Base-by-base conservation (phyloP, 2,329 filamentous ascomycete species). In the Alternaria arbusti region DNA sequence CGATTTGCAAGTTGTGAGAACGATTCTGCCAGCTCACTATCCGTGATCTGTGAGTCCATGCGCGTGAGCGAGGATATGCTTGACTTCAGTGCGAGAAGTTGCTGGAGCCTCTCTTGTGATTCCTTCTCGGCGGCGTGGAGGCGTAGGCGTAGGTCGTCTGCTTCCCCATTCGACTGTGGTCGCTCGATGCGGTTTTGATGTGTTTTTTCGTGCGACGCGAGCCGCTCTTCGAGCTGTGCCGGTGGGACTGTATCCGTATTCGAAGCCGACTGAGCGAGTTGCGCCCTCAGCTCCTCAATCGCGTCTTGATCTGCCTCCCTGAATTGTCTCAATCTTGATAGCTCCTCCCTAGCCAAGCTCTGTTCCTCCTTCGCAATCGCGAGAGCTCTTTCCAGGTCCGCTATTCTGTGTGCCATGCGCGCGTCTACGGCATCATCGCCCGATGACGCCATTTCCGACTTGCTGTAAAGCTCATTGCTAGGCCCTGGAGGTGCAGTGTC, bases 21-120 rank as follows among this genome's bases (percentile, higher is more conserved):
- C 10, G 84, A 83, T 54, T 90, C 87, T 3, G 83, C 86, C 73
- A 93, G 86, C 11, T 88, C 87, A 76, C 90, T 88, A 71, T 93
- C 91, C 65, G 88, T 89, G 49, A 82, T 78, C 65, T 89, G 87
- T 22, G 86, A 86, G 28, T 88, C 87, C 54, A 85, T 83, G 30
- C 89, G 82, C 10, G 90, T 91, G 66, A 87, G 88, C 22, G 85
- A 87, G 71, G 90, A 91, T 61, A 93, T 90, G 82, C 87, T 92
- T 70, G 89, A 88, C 82, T 93, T 93, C 63, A 93, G 81, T 3
- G 89, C 89, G 10, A 87, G 79, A 0, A 92, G 85, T 78, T 92
- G 90, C 4, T 83, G 82, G 57, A 86, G 80, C 63, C 91, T 78
- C 52, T 82, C 81, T 22, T 82, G 79, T 5, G 87, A 83, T 77